Evolutionary conservation across 257 asterid genomes (phyloP).

Genomic region (Fraxinus pennsylvanica): DNA sequence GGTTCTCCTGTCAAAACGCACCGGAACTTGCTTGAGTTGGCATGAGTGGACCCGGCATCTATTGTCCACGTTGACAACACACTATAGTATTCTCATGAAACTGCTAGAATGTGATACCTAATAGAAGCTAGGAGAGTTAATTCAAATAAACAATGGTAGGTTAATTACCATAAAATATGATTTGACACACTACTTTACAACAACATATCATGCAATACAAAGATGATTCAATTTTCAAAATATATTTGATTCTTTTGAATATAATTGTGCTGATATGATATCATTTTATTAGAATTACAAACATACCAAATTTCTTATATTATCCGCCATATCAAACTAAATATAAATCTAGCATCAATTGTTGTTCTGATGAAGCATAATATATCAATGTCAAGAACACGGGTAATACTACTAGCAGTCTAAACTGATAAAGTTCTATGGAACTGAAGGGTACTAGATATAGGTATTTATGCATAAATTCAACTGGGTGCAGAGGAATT

Average conservation of each 20-base stretch:
- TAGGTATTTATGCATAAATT: neutral
- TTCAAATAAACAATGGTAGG: neutral
- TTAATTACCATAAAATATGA: neutral
- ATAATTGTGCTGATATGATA: slow-evolving; percentile 4
- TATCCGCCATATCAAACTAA: neutral
- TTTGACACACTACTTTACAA: neutral
- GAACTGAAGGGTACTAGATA: slow-evolving; percentile 8
- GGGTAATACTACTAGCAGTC: slow-evolving; percentile 2
- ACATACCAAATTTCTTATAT: neutral
- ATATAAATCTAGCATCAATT: neutral
- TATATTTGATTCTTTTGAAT: neutral
- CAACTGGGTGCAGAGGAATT: neutral
- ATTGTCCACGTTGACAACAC: too few species aligned
- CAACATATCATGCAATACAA: neutral
- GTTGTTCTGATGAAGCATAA: neutral
- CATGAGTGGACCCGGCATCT: too few species aligned
- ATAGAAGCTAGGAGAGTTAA: neutral
- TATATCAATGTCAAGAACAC: neutral
- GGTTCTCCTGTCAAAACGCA: too few species aligned
- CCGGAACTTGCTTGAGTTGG: too few species aligned
- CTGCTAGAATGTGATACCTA: neutral
- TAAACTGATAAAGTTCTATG: slow-evolving; percentile 12
- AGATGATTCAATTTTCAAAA: neutral
- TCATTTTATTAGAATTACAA: neutral
- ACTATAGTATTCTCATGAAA: neutral